Base-by-base conservation (phyloP, 129 eudicot genomes). In the Scalesia atractyloides region DNA sequence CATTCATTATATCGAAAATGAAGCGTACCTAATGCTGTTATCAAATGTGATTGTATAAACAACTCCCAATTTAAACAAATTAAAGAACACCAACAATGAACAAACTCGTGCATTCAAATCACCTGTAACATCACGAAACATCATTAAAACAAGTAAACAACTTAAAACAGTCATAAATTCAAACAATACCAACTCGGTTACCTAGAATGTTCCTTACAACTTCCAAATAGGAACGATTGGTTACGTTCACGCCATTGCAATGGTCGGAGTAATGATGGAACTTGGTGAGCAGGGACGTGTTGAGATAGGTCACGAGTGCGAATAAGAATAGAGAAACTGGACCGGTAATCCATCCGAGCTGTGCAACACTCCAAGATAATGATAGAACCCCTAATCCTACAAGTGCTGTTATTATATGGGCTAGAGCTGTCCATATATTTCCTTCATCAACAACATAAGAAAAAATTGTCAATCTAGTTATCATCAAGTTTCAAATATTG, bases 361-460 rank as follows among this genome's bases (percentile, higher is more conserved):
- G n/a, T n/a, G n/a, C n/a, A 80, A 87, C 52, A 66, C 91, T 85
- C 95, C 98, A 92, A 14, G 95, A 89, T 56, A 92, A 57, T 4
- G 96, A 83, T 24, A 92, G 71, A 20, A 89, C 90, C 50, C 98
- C 98, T 19, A 96, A 85, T 26, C 98, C 98, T 12, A 92, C 83
- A 36, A 85, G 90, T 59, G 85, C 95, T 14, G 95, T 92, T 62
- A 89, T 87, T 71, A 92, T 89, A 81, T 85, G 95, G 10, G 95
- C 98, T 66, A 92, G 51, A 54, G 95, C 87, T 13, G 88, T 85
- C 98, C 98, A 89, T 67, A 60, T 47, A 52, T 76, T 83, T 34
- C 97, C 96, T 80, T 52, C 58, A 68, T 74, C 43, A 73, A 59
- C 49, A 57, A 26, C 30, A 57, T 9, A 36, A 46, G 43, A 57